Evolutionary conservation across 164 flowering plant species (phyloP).

Genomic region (Aristolochia fimbriata): DNA sequence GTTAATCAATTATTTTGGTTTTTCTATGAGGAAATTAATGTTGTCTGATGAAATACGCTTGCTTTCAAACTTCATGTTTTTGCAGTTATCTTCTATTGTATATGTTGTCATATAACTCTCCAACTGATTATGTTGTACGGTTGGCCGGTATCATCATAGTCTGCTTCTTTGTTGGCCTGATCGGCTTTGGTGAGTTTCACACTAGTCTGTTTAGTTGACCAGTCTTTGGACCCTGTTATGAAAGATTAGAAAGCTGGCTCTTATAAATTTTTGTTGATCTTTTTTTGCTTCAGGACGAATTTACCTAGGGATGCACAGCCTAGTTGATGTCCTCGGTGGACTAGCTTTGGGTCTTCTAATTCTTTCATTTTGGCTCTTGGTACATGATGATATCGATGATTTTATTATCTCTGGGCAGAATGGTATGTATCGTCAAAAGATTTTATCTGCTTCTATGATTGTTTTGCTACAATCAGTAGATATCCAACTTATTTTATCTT

Average conservation of each 20-base stretch:
- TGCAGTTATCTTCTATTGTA: constrained; percentile 59
- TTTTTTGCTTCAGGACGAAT: constrained; percentile 65
- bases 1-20: constrained; percentile 1
- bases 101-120: constrained; percentile 24
- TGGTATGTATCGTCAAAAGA: constrained; percentile 40
- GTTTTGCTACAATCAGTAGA: too few species aligned
- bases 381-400: constrained; percentile 48
- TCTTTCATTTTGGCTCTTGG: constrained; percentile 64
- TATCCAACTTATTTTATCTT: too few species aligned
- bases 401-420: constrained; percentile 69
- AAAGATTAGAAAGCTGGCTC: neutral
- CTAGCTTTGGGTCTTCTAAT: constrained; percentile 56
- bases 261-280: constrained; percentile 3
- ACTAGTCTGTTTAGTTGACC: neutral
- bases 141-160: constrained; percentile 30
- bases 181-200: constrained; percentile 45
- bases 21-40: neutral
- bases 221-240: neutral
- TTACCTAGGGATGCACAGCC: constrained; percentile 98
- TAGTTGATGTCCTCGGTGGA: constrained; percentile 67
- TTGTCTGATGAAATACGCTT: neutral
- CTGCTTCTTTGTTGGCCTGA: constrained; percentile 56
- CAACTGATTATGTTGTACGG: constrained; percentile 16
- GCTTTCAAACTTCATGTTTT: constrained; percentile 5
- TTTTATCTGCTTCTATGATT: neutral